phyloP scores from a whole-genome alignment of 2,329 filamentous ascomycete genomes.

The Neonectria magnoliae region DNA sequence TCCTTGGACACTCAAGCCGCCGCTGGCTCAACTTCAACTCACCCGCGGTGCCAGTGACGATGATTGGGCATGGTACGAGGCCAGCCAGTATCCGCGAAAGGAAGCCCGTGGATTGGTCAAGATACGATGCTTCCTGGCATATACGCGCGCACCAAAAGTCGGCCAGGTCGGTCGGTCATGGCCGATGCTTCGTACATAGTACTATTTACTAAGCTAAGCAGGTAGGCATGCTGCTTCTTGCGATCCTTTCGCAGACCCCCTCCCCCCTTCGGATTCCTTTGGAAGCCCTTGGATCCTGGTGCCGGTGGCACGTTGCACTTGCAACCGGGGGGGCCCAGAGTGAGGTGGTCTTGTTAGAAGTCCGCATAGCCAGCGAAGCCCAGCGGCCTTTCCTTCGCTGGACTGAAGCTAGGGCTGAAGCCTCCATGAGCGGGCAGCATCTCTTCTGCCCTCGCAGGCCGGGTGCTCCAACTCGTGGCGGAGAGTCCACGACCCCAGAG shows the following conservation, averaged over 20 bases:
- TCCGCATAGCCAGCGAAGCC: slow-evolving; percentile 9
- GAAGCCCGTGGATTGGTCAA: slow-evolving; percentile 8
- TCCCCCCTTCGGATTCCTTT: neutral
- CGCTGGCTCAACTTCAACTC: neutral
- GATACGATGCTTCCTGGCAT: slow-evolving; percentile 5
- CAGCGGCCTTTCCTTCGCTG: neutral
- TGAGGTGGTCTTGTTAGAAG: neutral
- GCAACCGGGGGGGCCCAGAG: slow-evolving; percentile 11
- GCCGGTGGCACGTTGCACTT: slow-evolving; percentile 23
- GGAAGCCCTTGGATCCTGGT: slow-evolving; percentile 13
- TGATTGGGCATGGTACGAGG: slow-evolving; percentile 10
- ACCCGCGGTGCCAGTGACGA: neutral
- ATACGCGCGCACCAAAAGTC: slow-evolving; percentile 14
- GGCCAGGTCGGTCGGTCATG: slow-evolving; percentile 17
- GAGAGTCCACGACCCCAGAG: neutral
- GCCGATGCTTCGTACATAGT: neutral
- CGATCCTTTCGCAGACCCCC: neutral
- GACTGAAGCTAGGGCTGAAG: slow-evolving; percentile 19
- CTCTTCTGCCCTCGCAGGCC: slow-evolving; percentile 1
- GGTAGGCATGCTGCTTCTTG: neutral
- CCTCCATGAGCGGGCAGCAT: slow-evolving; percentile 16
- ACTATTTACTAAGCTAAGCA: neutral
- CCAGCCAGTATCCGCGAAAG: slow-evolving; percentile 13
- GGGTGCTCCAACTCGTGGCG: slow-evolving; percentile 6
- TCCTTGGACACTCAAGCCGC: neutral